phyloP scores from a whole-genome alignment of 2,329 filamentous ascomycete genomes.

The Ophiosphaerella narmari region DNA sequence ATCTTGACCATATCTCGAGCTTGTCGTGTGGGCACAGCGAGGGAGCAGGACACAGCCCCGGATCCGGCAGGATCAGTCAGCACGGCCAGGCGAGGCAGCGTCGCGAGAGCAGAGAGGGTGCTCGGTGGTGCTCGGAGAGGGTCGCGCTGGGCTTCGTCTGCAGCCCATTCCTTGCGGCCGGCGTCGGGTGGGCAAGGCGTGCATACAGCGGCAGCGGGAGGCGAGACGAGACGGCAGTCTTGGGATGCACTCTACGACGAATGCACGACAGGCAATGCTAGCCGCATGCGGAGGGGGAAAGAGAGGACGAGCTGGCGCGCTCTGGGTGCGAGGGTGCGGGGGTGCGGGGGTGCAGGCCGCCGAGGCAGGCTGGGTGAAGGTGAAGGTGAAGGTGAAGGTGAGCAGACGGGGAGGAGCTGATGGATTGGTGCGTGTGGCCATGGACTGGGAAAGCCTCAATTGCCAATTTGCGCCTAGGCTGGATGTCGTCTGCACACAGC shows the following conservation, averaged over 20 bases:
- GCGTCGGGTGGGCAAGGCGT: conserved; percentile 4
- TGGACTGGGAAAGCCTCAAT: no score
- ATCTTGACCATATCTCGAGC: conserved; percentile 57
- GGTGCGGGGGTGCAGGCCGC: conserved; percentile 7
- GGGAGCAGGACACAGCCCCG: background rate
- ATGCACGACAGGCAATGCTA: conserved; percentile 19
- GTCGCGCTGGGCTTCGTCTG: conserved; percentile 8
- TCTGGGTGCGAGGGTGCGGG: conserved; percentile 5
- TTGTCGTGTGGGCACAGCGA: no score
- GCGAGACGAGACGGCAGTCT: conserved; percentile 4
- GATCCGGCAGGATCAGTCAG: conserved; percentile 18
- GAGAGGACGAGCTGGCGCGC: conserved; percentile 31
- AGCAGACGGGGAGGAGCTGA: no score
- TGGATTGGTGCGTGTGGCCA: no score
- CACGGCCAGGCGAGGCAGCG: conserved; percentile 11
- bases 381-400: no score
- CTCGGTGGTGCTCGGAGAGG: conserved; percentile 18
- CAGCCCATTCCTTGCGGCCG: conserved; percentile 34
- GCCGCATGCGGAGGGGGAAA: conserved; percentile 20
- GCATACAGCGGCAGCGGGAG: background rate
- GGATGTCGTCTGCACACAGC: conserved; percentile 10
- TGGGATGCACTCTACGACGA: conserved; percentile 13
- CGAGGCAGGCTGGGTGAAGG: conserved; percentile 1
- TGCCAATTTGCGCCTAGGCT: background rate
- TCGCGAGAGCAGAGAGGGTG: conserved; percentile 11